Conservation (phyloP, 2,329 filamentous ascomycete species). For the Aspergillus thermomutatus region DNA sequence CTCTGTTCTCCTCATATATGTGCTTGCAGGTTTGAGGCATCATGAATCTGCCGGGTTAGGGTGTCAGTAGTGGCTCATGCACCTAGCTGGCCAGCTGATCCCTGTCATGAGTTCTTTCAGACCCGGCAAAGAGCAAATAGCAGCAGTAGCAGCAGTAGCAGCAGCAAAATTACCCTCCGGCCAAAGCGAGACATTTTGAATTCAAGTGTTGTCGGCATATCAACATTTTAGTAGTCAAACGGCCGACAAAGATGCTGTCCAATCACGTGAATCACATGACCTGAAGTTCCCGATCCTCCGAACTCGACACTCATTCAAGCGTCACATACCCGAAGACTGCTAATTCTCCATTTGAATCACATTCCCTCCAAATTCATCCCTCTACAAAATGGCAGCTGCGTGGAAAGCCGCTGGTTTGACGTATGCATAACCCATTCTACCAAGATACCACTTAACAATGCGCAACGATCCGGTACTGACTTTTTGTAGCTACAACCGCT, state of each 20-base stretch:
- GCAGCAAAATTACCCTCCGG: background rate
- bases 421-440: conserved; percentile 56
- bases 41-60: background rate
- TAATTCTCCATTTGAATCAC: conserved; percentile 26
- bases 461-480: conserved; percentile 20
- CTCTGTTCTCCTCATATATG: too few species aligned
- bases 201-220: background rate
- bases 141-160: background rate
- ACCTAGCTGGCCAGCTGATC: background rate
- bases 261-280: conserved; percentile 19
- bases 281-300: conserved; percentile 30
- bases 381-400: conserved; percentile 83
- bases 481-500: conserved; percentile 91
- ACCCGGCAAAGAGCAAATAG: background rate
- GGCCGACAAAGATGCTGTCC: background rate
- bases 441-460: background rate
- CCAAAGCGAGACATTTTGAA: background rate
- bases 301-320: conserved; percentile 32
- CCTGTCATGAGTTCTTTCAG: background rate
- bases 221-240: background rate
- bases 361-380: conserved; percentile 25
- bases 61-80: background rate
- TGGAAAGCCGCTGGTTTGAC: conserved; percentile 98
- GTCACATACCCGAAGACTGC: conserved; percentile 27
- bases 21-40: background rate